Percentiles rank a stretch among this genome's conserved stretches.
phyloP scores from a whole-genome alignment of 768 basidiomycete genomes.

The Russula ochroleuca region DNA sequence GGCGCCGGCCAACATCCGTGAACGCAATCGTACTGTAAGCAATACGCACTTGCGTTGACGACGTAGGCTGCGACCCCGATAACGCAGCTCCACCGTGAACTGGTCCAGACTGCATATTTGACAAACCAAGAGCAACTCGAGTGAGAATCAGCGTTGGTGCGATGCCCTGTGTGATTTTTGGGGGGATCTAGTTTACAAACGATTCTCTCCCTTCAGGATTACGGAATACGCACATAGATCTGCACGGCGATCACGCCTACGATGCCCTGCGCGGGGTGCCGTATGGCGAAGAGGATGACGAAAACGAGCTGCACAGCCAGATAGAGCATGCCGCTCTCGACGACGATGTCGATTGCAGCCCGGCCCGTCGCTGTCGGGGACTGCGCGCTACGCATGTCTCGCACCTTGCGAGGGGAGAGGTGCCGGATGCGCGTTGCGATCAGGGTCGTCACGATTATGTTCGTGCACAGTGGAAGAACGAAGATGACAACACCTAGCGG shows the following conservation, averaged over 20 bases:
- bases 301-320: slow-evolving; percentile 41
- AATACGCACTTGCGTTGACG: neutral
- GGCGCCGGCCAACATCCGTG: slow-evolving; percentile 1
- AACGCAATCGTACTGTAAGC: neutral
- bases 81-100: neutral
- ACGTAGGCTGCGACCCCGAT: neutral
- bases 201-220: neutral
- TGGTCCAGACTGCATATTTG: neutral
- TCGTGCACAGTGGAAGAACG: slow-evolving; percentile 40
- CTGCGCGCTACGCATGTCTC: neutral
- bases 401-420: slow-evolving; percentile 26
- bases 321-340: slow-evolving; percentile 42
- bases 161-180: slow-evolving; percentile 9
- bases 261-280: slow-evolving; percentile 37
- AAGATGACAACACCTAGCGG: slow-evolving; percentile 39
- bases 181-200: too few relatives aligned
- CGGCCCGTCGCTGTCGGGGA: neutral
- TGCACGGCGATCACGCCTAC: slow-evolving; percentile 38
- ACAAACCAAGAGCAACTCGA: slow-evolving; percentile 17
- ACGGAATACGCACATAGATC: slow-evolving; percentile 36
- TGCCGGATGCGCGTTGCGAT: slow-evolving; percentile 41
- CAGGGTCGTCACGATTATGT: slow-evolving; percentile 41
- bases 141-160: slow-evolving; percentile 17
- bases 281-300: slow-evolving; percentile 37
- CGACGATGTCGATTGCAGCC: slow-evolving; percentile 35